Evolutionary conservation across 1,284 basidiomycete species (phyloP).

Genomic region (Coriolopsis trogii): DNA sequence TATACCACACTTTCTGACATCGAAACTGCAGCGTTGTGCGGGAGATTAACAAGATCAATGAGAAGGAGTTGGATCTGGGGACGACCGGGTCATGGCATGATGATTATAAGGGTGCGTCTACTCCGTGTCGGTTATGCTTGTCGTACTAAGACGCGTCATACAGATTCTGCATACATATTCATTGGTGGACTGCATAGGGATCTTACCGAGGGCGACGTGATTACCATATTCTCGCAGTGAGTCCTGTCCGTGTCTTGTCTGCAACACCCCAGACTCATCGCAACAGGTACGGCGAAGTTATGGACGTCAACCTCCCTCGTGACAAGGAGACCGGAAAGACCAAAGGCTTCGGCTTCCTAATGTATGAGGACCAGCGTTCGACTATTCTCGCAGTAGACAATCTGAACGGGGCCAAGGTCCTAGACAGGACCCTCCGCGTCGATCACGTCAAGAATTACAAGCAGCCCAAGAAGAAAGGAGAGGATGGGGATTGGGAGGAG

Average conservation of each 20-base stretch:
- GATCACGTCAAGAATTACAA: slow-evolving; percentile 97
- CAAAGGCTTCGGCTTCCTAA: slow-evolving; percentile 93
- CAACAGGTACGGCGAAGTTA: slow-evolving; percentile 88
- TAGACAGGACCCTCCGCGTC: slow-evolving; percentile 86
- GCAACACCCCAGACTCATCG: not conserved
- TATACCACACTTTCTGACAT: not conserved
- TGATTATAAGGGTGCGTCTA: slow-evolving; percentile 79
- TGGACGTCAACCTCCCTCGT: slow-evolving; percentile 93
- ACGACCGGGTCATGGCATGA: slow-evolving; percentile 90
- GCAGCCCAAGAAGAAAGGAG: slow-evolving; percentile 80
- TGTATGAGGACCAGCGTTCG: slow-evolving; percentile 98
- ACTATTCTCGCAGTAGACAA: slow-evolving; percentile 98
- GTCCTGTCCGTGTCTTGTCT: slow-evolving; percentile 33
- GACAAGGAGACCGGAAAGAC: slow-evolving; percentile 90
- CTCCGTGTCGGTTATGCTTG: not conserved
- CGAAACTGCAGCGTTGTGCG: slow-evolving; percentile 72
- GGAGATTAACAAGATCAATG: slow-evolving; percentile 93
- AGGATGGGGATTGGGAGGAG: slow-evolving; percentile 89
- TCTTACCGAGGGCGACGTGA: slow-evolving; percentile 96
- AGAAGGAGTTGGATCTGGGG: slow-evolving; percentile 88
- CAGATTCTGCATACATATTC: slow-evolving; percentile 95
- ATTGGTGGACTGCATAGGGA: slow-evolving; percentile 86
- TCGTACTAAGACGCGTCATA: slow-evolving; percentile 6
- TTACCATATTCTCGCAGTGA: slow-evolving; percentile 97
- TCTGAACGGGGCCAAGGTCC: slow-evolving; percentile 90